A percentile compares a stretch with the other conserved stretches of the same genome.
phyloP scores from a whole-genome alignment of 768 basidiomycete species.

The Russula ochroleuca region DNA sequence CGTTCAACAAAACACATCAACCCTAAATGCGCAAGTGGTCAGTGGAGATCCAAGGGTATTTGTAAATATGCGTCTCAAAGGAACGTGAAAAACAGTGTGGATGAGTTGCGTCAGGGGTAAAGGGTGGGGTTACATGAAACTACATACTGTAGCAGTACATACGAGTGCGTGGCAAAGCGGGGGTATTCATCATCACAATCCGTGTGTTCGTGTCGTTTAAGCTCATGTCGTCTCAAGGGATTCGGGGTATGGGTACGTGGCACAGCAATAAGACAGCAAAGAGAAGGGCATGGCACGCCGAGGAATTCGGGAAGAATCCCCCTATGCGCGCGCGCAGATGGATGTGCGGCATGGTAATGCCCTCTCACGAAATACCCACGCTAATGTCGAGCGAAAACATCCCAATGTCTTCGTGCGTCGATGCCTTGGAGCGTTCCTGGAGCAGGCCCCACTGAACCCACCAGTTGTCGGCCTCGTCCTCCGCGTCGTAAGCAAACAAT shows the following conservation, averaged over 20 bases:
- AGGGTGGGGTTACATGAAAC: conserved; percentile 7
- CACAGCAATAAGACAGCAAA: neutral
- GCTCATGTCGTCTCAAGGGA: neutral
- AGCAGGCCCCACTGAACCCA: conserved; percentile 38
- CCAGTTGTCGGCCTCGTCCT: conserved; percentile 39
- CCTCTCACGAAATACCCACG: conserved; percentile 7
- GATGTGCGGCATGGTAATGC: neutral
- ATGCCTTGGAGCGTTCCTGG: conserved; percentile 25
- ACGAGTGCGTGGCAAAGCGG: neutral
- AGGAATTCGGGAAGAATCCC: neutral
- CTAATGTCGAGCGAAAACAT: conserved; percentile 15
- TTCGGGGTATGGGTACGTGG: neutral
- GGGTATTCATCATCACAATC: conserved; percentile 15
- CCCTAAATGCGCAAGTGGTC: conserved; percentile 4
- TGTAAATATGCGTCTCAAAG: conserved; percentile 6
- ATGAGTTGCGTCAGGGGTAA: neutral
- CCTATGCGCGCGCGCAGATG: too few species aligned
- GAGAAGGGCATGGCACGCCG: neutral
- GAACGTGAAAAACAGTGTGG: conserved; percentile 6
- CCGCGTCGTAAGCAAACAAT: conserved; percentile 36
- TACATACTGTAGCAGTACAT: conserved; percentile 20
- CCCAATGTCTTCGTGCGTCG: neutral
- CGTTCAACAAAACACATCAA: neutral
- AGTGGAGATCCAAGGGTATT: neutral
- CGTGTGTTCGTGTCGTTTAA: conserved; percentile 3